Conservation (phyloP, 345 rosid species). For the Moricandia arvensis region DNA sequence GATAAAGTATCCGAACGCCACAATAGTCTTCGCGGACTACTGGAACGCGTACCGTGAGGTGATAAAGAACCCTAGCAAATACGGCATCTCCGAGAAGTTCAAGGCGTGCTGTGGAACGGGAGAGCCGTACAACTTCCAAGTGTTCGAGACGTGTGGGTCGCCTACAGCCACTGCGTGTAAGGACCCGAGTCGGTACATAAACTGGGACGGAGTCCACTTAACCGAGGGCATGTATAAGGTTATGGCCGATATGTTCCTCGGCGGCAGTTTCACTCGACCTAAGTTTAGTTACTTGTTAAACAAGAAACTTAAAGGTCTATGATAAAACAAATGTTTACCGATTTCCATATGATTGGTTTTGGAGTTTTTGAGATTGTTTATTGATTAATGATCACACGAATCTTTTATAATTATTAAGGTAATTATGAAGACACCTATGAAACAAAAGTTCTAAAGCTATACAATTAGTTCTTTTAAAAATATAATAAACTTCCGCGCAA, state of each 20-base stretch:
- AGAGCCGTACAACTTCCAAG: conserved; percentile 64
- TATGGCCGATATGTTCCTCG: conserved; percentile 60
- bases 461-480: no score
- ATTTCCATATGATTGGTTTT: not conserved
- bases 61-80: conserved; percentile 47
- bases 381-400: not conserved
- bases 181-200: conserved; percentile 60
- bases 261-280: conserved; percentile 60
- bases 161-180: conserved; percentile 46
- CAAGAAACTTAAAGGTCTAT: conserved; percentile 39
- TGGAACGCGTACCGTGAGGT: conserved; percentile 70
- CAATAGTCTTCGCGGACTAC: conserved; percentile 70
- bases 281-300: conserved; percentile 51
- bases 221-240: conserved; percentile 84
- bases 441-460: no score
- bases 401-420: not conserved
- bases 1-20: conserved; percentile 52
- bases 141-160: conserved; percentile 58
- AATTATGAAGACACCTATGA: no score
- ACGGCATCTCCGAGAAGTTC: conserved; percentile 69
- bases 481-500: no score
- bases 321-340: not conserved
- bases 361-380: not conserved
- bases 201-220: conserved; percentile 98
- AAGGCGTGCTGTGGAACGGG: conserved; percentile 81